These are phyloP conservation scores for Hydrangea macrophylla DNA, from an alignment of 148 eudicot genomes.

Conservation along the genomic window DNA sequence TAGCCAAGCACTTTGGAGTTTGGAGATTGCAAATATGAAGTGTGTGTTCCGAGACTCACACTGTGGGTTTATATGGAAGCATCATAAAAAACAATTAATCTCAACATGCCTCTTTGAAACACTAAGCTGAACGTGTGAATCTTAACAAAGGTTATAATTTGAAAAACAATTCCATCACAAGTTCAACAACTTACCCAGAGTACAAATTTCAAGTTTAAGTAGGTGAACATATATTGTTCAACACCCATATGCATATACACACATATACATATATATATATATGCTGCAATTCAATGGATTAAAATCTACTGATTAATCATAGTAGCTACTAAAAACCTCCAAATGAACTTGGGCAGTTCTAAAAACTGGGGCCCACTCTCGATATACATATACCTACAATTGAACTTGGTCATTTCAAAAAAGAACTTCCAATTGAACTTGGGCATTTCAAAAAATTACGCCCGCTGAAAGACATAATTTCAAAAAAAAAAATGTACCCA, in stretches of 20 bases:
- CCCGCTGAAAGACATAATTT: background rate
- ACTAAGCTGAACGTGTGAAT: background rate
- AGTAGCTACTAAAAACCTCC: background rate
- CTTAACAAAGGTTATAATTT: background rate
- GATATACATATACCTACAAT: background rate
- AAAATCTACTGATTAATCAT: background rate
- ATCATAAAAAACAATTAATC: background rate
- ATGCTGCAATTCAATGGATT: background rate
- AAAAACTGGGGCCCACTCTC: too few relatives aligned
- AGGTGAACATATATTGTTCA: background rate
- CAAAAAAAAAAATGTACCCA: background rate
- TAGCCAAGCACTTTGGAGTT: background rate
- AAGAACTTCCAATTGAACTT: background rate
- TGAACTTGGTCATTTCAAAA: too few relatives aligned
- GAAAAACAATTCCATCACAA: background rate
- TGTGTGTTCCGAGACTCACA: background rate
- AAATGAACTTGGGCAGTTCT: too few relatives aligned
- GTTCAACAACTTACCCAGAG: background rate
- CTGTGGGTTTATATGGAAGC: background rate
- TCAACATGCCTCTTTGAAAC: background rate
- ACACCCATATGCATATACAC: background rate
- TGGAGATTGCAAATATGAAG: background rate
- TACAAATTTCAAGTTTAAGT: background rate
- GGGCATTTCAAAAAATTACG: background rate
- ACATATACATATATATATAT: background rate